Base-by-base conservation (phyloP, 2,329 filamentous ascomycete genomes). In the Leptosphaerulina australis region DNA sequence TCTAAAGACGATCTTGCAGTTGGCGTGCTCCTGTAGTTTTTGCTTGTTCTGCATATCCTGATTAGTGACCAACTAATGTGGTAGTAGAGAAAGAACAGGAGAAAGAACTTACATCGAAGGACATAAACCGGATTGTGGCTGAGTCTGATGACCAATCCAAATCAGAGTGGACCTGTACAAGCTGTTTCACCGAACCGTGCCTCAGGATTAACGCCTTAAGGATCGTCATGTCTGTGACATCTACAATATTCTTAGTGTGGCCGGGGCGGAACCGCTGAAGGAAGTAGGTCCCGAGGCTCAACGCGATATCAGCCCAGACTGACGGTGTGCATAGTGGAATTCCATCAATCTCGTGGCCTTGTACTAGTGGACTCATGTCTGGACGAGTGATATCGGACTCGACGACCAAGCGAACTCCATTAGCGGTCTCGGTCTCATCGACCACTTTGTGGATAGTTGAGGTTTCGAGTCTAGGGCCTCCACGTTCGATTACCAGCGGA, bases 231-330 rank as follows among this genome's bases (percentile, higher is more conserved):
- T 63, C 34, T 1, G 43, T 28, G 1, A 60, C 49, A 14, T 61
- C 50, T 7, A 61, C 44, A 12, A 35, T 4, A 8, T 14, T 15
- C 4, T 34, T 17, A n/a, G n/a, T 6, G 9, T 18, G 30, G 11
- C 20, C 8, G 9, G 12, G 30, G 4, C 20, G 30, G 30, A 17
- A 34, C 5, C 35, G 35, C 9, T 39, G 20, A 4, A 29, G 14
- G 1, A 69, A 34, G 50, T 73, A 68, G 9, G 56, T 46, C 5
- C 61, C 71, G 6, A 69, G 49, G 0, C 63, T 67, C 12, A 67
- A 37, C 3, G 68, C 67, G 12, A 71, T 67, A 25, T 73, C 70
- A 5, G 67, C 67, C 25, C 68, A 69, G 2, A 40, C 26, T 12
- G 25, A 30, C 2, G 37, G 26, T 3, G 37, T 30, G 11, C 26